Conservation (phyloP, 305 asterid species). For the Fraxinus sp. region DNA sequence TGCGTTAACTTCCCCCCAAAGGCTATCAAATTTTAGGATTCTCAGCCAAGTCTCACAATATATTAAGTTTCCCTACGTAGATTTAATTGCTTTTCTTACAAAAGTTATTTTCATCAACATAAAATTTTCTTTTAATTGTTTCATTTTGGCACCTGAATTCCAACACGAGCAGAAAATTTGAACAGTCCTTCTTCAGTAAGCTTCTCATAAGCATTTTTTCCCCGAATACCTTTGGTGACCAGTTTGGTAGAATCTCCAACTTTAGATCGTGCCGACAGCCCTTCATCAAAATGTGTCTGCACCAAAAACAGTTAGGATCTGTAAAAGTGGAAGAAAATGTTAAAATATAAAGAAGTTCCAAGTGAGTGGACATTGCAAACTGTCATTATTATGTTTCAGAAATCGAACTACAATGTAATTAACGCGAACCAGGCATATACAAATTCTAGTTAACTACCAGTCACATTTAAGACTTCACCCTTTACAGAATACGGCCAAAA, state of each 20-base stretch:
- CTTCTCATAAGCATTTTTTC: slow-evolving; percentile 87
- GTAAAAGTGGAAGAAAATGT: slow-evolving; percentile 19
- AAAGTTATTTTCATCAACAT: neutral
- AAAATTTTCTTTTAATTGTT: neutral
- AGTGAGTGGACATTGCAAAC: neutral
- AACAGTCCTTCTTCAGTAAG: slow-evolving; percentile 93
- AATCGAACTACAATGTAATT: neutral
- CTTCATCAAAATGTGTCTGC: slow-evolving; percentile 95
- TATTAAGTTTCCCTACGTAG: neutral
- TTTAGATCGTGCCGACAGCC: slow-evolving; percentile 72
- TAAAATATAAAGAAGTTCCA: slow-evolving; percentile 7
- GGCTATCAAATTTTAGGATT: slow-evolving; percentile 7
- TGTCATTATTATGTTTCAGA: slow-evolving; percentile 8
- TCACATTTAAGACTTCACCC: slow-evolving; percentile 10
- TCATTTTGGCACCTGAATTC: slow-evolving; percentile 64
- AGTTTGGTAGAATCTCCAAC: slow-evolving; percentile 74
- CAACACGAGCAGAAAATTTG: slow-evolving; percentile 85
- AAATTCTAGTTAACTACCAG: neutral
- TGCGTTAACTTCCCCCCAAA: slow-evolving; percentile 4
- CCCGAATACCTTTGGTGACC: slow-evolving; percentile 75
- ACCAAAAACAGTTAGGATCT: slow-evolving; percentile 28
- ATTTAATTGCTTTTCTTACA: neutral
- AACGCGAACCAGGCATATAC: neutral
- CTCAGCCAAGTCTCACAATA: neutral
- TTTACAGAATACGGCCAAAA: neutral